Conservation (phyloP, 176 grass and related monocot genomes). For the Oryza glumipatula region DNA sequence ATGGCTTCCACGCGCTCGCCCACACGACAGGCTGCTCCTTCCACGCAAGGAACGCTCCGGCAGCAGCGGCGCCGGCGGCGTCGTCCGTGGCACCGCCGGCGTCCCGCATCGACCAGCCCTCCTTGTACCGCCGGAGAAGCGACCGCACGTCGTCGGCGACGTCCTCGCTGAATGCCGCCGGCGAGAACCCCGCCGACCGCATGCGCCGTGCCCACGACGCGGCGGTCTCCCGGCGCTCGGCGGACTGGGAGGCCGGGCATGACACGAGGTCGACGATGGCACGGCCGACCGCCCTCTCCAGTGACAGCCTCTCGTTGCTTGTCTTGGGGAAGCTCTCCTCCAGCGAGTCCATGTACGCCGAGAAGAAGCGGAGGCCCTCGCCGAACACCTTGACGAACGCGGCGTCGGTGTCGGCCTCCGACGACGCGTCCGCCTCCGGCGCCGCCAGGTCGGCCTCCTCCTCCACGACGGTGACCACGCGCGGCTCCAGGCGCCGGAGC, state of each 20-base stretch:
- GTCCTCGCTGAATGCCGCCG: slow-evolving; percentile 88
- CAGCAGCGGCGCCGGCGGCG: slow-evolving; percentile 54
- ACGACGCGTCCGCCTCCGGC: background rate
- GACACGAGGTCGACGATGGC: slow-evolving; percentile 84
- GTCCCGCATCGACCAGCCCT: slow-evolving; percentile 90
- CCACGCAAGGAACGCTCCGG: slow-evolving; percentile 81
- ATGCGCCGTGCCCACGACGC: slow-evolving; percentile 67
- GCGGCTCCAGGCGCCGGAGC: slow-evolving; percentile 65
- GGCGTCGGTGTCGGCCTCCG: slow-evolving; percentile 60
- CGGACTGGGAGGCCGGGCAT: slow-evolving; percentile 68
- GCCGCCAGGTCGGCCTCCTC: slow-evolving; percentile 87
- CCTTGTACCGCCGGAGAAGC: slow-evolving; percentile 79
- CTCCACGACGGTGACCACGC: slow-evolving; percentile 83
- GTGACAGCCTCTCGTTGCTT: slow-evolving; percentile 82
- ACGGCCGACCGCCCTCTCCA: slow-evolving; percentile 77
- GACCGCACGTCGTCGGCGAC: slow-evolving; percentile 84
- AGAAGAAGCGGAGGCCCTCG: slow-evolving; percentile 87
- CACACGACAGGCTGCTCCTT: slow-evolving; percentile 96
- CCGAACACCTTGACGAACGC: slow-evolving; percentile 82
- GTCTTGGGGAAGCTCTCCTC: slow-evolving; percentile 91
- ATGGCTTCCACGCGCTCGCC: slow-evolving; percentile 94
- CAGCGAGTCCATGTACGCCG: slow-evolving; percentile 85
- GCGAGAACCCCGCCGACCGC: slow-evolving; percentile 65
- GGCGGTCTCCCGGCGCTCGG: slow-evolving; percentile 78
- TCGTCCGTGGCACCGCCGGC: slow-evolving; percentile 31